Percentiles rank a stretch among this genome's conserved stretches.
phyloP scores from a whole-genome alignment of 1,139 yeast genomes.

The Diutina siamensis region DNA sequence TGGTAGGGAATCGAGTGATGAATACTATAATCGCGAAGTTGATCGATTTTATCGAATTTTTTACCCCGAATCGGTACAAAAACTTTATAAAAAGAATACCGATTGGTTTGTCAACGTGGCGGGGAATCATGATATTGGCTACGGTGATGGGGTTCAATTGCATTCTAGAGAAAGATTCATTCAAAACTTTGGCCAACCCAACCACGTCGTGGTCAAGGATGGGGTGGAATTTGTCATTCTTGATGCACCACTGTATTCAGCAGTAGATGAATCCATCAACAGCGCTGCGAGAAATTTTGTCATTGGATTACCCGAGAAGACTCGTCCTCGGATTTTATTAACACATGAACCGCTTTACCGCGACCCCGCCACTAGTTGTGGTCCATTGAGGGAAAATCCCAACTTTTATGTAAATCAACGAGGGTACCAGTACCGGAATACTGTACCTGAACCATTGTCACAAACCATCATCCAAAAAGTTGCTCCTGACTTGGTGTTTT shows the following conservation, averaged over 20 bases:
- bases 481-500: conserved; percentile 40
- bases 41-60: conserved; percentile 31
- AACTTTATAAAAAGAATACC: conserved; percentile 9
- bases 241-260: conserved; percentile 34
- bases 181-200: conserved; percentile 29
- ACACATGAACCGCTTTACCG: conserved; percentile 41
- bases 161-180: conserved; percentile 27
- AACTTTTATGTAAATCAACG: conserved; percentile 14
- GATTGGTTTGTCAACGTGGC: conserved; percentile 29
- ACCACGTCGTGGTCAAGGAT: conserved; percentile 17
- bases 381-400: conserved; percentile 30
- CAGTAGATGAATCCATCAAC: conserved; percentile 19
- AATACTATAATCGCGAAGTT: conserved; percentile 26
- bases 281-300: conserved; percentile 19
- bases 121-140: conserved; percentile 51
- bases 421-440: conserved; percentile 47
- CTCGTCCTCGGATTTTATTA: conserved; percentile 29
- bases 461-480: conserved; percentile 19
- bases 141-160: conserved; percentile 34
- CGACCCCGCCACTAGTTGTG: conserved; percentile 27
- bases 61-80: conserved; percentile 5
- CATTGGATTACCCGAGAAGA: conserved; percentile 7
- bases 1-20: conserved; percentile 32
- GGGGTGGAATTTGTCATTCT: conserved; percentile 36
- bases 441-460: conserved; percentile 21